A percentile compares a stretch with the other conserved stretches of the same genome.
phyloP scores from a whole-genome alignment of 805 yeast species.

The Brettanomyces naardenensis region DNA sequence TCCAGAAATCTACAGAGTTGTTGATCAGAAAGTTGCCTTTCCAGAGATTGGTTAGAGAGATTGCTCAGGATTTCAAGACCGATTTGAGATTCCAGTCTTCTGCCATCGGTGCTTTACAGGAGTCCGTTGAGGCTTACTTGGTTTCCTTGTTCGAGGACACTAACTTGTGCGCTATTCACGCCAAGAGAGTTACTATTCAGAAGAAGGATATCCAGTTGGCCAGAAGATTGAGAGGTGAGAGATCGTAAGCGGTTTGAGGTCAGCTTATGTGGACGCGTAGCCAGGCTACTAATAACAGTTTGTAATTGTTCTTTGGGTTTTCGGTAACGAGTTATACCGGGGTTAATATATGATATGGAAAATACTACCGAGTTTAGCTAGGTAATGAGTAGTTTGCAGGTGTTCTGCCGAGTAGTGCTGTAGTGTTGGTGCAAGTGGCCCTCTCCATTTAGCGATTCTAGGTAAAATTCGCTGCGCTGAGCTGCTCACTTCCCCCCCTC shows the following conservation, averaged over 20 bases:
- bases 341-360: too few species aligned
- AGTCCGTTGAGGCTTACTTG: conserved; percentile 96
- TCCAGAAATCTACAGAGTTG: conserved; percentile 92
- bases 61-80: conserved; percentile 89
- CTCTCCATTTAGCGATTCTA: too few species aligned
- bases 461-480: too few species aligned
- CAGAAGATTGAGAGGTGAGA: conserved; percentile 96
- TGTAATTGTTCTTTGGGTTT: too few species aligned
- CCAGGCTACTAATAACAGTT: too few species aligned
- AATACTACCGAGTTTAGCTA: too few species aligned
- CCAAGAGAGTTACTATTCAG: conserved; percentile 97
- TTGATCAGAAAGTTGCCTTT: conserved; percentile 94
- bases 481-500: too few species aligned
- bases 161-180: conserved; percentile 97
- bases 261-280: too few species aligned
- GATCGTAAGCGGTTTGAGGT: conserved; percentile 45
- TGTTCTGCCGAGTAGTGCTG: too few species aligned
- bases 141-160: conserved; percentile 96
- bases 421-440: too few species aligned
- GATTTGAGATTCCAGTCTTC: conserved; percentile 95
- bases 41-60: conserved; percentile 94
- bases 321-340: too few species aligned
- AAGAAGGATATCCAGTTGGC: conserved; percentile 98
- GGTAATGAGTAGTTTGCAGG: too few species aligned
- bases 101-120: conserved; percentile 97